Percentiles rank a stretch among this genome's conserved stretches.
Evolutionary conservation across 257 asterid genomes (phyloP).

Genomic region (Solanum dulcamara): DNA sequence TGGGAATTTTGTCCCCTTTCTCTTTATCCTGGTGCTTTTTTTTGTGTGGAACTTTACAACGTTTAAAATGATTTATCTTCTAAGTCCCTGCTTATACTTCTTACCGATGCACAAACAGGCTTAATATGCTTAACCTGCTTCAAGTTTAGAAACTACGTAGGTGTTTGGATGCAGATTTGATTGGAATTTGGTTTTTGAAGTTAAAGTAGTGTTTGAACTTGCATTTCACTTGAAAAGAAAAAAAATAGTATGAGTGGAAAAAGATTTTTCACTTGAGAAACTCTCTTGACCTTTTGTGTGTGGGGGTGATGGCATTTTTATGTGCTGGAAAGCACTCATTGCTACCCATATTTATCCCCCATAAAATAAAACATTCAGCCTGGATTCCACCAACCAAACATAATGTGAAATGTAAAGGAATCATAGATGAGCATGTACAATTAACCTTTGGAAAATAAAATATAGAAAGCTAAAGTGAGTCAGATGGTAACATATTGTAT

Average conservation of each 20-base stretch:
- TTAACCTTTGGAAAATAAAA: background rate
- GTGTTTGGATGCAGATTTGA: background rate
- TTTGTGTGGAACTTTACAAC: background rate
- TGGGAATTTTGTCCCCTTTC: background rate
- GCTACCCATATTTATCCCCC: background rate
- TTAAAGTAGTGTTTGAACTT: background rate
- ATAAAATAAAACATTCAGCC: background rate
- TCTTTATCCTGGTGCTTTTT: background rate
- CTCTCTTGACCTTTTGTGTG: background rate
- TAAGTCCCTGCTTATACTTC: background rate
- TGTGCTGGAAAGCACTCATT: background rate
- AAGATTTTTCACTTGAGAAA: background rate
- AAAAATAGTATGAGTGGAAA: background rate
- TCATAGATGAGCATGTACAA: background rate
- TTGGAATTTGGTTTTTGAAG: background rate
- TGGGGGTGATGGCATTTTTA: background rate
- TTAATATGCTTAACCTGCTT: background rate
- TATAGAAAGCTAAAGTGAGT: background rate
- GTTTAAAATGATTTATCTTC: background rate
- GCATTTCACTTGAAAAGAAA: background rate
- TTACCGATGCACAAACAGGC: background rate
- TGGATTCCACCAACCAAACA: background rate
- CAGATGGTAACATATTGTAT: background rate
- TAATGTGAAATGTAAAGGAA: background rate
- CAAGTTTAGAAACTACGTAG: background rate